Conservation (phyloP, 176 grass and related monocot genomes). For the Sorghum bicolor region DNA sequence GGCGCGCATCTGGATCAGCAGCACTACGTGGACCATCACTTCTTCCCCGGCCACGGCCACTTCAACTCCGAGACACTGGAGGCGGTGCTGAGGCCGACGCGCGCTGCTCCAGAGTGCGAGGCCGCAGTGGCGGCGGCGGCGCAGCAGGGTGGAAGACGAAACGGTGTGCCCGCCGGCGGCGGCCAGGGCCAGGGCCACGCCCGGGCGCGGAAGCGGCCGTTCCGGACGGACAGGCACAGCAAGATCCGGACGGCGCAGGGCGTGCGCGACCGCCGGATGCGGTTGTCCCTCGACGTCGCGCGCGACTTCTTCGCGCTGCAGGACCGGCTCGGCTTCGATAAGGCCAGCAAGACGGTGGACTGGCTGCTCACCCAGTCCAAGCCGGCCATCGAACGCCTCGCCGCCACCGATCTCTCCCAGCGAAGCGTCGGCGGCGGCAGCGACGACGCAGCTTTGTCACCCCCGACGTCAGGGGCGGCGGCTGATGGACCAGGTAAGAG, state of each 20-base stretch:
- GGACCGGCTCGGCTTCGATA: slow-evolving; percentile 90
- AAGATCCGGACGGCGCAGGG: slow-evolving; percentile 90
- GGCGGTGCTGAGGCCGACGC: slow-evolving; percentile 46
- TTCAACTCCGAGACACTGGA: slow-evolving; percentile 55
- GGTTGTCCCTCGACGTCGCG: slow-evolving; percentile 79
- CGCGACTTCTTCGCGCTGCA: slow-evolving; percentile 82
- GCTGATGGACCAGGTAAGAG: slow-evolving; percentile 25
- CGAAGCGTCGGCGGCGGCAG: background rate
- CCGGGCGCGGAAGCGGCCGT: slow-evolving; percentile 47
- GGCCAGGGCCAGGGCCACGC: slow-evolving; percentile 23
- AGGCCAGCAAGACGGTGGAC: slow-evolving; percentile 88
- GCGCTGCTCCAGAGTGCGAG: background rate
- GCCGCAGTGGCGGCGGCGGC: background rate
- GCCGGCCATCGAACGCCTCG: slow-evolving; percentile 59
- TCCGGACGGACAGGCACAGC: slow-evolving; percentile 82
- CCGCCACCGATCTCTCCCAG: background rate
- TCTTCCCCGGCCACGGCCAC: slow-evolving; percentile 37
- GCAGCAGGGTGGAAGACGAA: background rate
- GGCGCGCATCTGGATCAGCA: slow-evolving; percentile 26
- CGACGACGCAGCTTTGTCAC: background rate
- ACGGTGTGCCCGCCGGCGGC: background rate
- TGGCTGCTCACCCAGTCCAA: slow-evolving; percentile 92
- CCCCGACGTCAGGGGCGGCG: background rate
- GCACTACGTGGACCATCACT: slow-evolving; percentile 21
- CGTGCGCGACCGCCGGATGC: slow-evolving; percentile 79